These are phyloP conservation scores for Apiospora malaysiana DNA, from an alignment of 2,329 filamentous ascomycete genomes.

Conservation along the genomic window DNA sequence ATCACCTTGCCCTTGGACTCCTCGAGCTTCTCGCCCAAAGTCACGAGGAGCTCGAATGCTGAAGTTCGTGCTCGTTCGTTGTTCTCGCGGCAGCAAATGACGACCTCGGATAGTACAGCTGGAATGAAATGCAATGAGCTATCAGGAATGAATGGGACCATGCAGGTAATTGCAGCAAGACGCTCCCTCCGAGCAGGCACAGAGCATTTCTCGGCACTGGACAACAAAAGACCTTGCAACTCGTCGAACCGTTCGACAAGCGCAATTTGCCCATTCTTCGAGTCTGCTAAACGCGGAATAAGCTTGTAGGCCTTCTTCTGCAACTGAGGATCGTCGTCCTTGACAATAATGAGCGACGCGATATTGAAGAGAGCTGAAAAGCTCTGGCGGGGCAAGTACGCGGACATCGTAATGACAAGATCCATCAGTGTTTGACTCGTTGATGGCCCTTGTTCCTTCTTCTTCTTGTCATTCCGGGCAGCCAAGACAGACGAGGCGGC, in stretches of 20 bases:
- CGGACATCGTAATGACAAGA: conserved; percentile 92
- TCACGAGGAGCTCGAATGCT: conserved; percentile 88
- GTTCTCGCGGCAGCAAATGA: conserved; percentile 95
- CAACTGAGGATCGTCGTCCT: conserved; percentile 83
- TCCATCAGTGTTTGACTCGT: conserved; percentile 96
- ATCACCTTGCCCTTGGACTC: conserved; percentile 72
- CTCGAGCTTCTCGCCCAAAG: conserved; percentile 83
- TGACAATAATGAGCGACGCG: conserved; percentile 80
- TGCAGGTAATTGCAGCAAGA: conserved; percentile 78
- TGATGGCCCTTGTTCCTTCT: conserved; percentile 80
- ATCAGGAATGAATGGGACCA: conserved; percentile 79
- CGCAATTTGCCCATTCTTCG: conserved; percentile 76
- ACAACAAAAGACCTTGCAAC: conserved; percentile 80
- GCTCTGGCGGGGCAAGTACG: conserved; percentile 87
- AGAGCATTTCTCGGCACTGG: conserved; percentile 82
- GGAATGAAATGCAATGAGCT: conserved; percentile 91
- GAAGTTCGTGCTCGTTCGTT: conserved; percentile 92
- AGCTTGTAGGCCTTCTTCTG: conserved; percentile 99
- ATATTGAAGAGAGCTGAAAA: conserved; percentile 87
- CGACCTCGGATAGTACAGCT: conserved; percentile 87
- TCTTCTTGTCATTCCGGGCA: conserved; percentile 51
- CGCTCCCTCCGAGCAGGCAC: conserved; percentile 87
- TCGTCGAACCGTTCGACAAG: conserved; percentile 77
- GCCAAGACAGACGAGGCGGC: conserved; percentile 8
- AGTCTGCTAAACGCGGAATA: conserved; percentile 86